These are phyloP conservation scores for Xylaria bambusicola DNA, from an alignment of 495 filamentous ascomycete species.

Conservation along the genomic window DNA sequence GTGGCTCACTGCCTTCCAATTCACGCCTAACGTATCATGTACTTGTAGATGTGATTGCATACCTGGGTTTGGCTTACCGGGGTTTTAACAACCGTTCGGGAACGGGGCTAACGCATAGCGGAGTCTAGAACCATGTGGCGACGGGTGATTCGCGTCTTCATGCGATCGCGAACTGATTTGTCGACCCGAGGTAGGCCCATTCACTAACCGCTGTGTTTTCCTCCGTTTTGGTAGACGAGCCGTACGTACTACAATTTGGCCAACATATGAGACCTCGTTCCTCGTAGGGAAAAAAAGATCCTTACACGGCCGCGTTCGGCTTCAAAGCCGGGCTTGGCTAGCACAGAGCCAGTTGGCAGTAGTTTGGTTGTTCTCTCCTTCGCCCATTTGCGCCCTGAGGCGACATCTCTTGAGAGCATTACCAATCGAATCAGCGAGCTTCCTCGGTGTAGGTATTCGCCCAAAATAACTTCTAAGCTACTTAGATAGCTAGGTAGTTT, in stretches of 20 bases:
- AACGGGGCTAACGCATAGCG: slow-evolving; percentile 10
- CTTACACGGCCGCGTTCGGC: not conserved
- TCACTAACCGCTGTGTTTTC: no score
- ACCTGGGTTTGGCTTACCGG: no score
- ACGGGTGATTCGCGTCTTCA: slow-evolving; percentile 15
- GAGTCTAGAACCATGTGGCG: slow-evolving; percentile 11
- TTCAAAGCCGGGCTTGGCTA: not conserved
- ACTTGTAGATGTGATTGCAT: not conserved
- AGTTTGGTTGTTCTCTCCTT: not conserved
- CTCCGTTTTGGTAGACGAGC: not conserved
- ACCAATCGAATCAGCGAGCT: not conserved
- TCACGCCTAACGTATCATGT: not conserved
- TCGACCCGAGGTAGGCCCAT: slow-evolving; percentile 7
- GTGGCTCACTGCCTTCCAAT: slow-evolving; percentile 3
- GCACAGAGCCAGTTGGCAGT: not conserved
- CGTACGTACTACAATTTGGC: not conserved
- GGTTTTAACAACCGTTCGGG: no score
- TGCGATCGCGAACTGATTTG: slow-evolving; percentile 17
- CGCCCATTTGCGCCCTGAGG: not conserved
- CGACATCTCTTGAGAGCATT: not conserved
- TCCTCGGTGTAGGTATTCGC: not conserved
- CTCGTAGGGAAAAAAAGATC: not conserved
- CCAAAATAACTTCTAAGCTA: not conserved
- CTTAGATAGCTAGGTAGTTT: no score
- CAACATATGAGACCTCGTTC: not conserved